Evolutionary conservation across 768 basidiomycete genomes (phyloP).

Genomic region (Mycena leptocephala): DNA sequence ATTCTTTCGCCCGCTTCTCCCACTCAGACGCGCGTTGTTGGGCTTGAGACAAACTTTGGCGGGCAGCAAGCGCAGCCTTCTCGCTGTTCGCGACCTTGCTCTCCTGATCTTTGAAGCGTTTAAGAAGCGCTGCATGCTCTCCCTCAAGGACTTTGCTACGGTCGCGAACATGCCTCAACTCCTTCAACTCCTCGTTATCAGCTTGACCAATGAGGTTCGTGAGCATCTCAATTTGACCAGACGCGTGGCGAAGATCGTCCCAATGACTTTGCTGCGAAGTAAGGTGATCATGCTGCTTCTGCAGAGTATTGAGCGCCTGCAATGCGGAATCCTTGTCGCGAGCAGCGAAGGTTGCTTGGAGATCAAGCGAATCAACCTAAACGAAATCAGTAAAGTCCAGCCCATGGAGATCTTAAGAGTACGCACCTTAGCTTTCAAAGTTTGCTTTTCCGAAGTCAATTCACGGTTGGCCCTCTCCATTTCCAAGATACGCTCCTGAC

Average conservation of each 20-base stretch:
- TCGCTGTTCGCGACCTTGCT: slow-evolving; percentile 74
- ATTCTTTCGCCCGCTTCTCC: slow-evolving; percentile 85
- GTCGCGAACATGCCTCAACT: slow-evolving; percentile 79
- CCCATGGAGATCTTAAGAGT: background rate
- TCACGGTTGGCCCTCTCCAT: slow-evolving; percentile 77
- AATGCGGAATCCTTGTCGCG: slow-evolving; percentile 76
- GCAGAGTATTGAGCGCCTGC: slow-evolving; percentile 67
- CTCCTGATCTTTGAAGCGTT: slow-evolving; percentile 83
- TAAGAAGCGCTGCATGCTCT: slow-evolving; percentile 78
- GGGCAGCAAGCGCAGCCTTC: slow-evolving; percentile 68
- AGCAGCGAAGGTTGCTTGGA: slow-evolving; percentile 68
- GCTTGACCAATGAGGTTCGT: slow-evolving; percentile 72
- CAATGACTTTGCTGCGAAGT: slow-evolving; percentile 79
- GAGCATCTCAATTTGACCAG: slow-evolving; percentile 83
- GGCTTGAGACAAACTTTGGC: slow-evolving; percentile 78
- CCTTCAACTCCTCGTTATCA: slow-evolving; percentile 82
- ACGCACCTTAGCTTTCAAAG: slow-evolving; percentile 74
- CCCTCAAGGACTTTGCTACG: slow-evolving; percentile 75
- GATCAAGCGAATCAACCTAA: slow-evolving; percentile 75
- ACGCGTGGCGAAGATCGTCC: slow-evolving; percentile 81
- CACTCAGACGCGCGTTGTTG: slow-evolving; percentile 88
- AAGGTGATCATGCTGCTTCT: slow-evolving; percentile 74
- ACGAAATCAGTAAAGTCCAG: slow-evolving; percentile 25
- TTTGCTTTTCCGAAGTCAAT: slow-evolving; percentile 68
- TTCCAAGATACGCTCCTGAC: slow-evolving; percentile 72